phyloP scores from a whole-genome alignment of 768 basidiomycete species.

The Amanita thiersii region DNA sequence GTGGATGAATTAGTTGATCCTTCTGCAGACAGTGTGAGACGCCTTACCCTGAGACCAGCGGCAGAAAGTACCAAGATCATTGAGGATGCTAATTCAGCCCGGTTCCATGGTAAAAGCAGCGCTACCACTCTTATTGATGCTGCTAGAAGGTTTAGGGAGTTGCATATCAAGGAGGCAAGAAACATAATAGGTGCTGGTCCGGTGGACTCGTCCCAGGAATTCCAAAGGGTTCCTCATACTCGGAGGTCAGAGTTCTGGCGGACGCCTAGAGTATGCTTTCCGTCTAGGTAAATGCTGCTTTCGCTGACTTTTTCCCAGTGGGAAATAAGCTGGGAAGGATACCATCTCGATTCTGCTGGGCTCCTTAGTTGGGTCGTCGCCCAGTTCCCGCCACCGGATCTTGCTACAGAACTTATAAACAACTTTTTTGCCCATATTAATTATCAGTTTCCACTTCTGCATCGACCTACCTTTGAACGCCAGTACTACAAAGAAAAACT shows the following conservation, averaged over 20 bases:
- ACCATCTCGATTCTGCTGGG: slow-evolving; percentile 21
- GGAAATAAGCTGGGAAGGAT: slow-evolving; percentile 49
- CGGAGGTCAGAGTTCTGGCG: slow-evolving; percentile 47
- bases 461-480: slow-evolving; percentile 59
- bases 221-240: background rate
- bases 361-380: slow-evolving; percentile 25
- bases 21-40: slow-evolving; percentile 25
- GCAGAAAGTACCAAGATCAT: slow-evolving; percentile 20
- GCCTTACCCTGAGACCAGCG: slow-evolving; percentile 23
- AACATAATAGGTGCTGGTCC: slow-evolving; percentile 4
- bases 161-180: slow-evolving; percentile 34
- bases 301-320: slow-evolving; percentile 30
- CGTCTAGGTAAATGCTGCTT: slow-evolving; percentile 3
- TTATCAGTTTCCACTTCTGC: slow-evolving; percentile 55
- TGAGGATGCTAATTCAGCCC: slow-evolving; percentile 28
- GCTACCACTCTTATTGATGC: slow-evolving; percentile 45
- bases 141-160: slow-evolving; percentile 43
- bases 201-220: background rate
- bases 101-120: slow-evolving; percentile 61
- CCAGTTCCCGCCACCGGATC: slow-evolving; percentile 57
- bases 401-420: slow-evolving; percentile 50
- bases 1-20: slow-evolving; percentile 25
- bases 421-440: slow-evolving; percentile 64
- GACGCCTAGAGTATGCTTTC: slow-evolving; percentile 40
- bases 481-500: slow-evolving; percentile 43